Evolutionary conservation across 2,329 filamentous ascomycete species (phyloP).

Genomic region (Colletotrichum sp.): DNA sequence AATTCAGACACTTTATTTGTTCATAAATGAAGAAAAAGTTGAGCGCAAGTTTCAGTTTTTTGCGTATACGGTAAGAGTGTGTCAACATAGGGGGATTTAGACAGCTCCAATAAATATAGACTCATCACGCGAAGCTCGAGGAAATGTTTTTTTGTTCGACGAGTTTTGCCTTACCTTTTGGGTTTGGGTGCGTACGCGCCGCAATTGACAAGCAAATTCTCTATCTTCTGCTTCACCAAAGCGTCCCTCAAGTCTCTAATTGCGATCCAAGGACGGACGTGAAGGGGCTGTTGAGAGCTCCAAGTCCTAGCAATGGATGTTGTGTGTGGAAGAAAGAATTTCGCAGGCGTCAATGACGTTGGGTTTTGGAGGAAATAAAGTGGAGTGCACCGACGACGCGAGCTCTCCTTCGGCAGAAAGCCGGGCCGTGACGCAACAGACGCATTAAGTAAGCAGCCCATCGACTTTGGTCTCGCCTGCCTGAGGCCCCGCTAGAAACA

Average conservation of each 20-base stretch:
- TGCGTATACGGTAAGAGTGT: conserved; percentile 63
- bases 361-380: neutral
- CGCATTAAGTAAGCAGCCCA: neutral
- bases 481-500: neutral
- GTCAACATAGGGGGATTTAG: conserved; percentile 68
- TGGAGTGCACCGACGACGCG: neutral
- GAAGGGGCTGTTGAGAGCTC: conserved; percentile 1
- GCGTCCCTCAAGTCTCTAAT: neutral
- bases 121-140: conserved; percentile 43
- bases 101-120: conserved; percentile 77
- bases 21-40: neutral
- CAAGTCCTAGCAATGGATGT: neutral
- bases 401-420: conserved; percentile 2
- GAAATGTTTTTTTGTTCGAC: neutral
- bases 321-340: neutral
- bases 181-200: neutral
- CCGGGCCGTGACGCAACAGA: neutral
- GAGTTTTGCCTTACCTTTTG: conserved; percentile 10
- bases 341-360: neutral
- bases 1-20: neutral
- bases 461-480: neutral
- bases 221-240: neutral
- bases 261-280: neutral
- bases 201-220: neutral
- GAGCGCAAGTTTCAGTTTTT: conserved; percentile 42